These are phyloP conservation scores for Porodaedalea pini DNA, from an alignment of 1,284 basidiomycete genomes.

Conservation along the genomic window DNA sequence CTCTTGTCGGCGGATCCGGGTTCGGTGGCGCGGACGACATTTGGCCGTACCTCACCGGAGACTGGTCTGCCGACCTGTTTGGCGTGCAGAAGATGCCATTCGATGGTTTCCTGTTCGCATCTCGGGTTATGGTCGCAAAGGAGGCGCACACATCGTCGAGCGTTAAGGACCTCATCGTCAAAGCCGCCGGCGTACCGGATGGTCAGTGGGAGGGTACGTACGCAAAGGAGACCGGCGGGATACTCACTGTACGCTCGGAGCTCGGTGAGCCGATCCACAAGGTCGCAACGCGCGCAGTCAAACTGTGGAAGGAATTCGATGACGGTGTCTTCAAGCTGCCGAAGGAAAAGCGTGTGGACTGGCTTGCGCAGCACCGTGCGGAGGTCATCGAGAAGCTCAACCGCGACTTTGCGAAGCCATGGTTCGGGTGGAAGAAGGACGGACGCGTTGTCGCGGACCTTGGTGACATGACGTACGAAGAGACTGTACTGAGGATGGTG, in stretches of 20 bases:
- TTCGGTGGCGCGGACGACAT: slow-evolving; percentile 95
- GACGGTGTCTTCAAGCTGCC: slow-evolving; percentile 92
- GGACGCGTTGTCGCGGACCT: slow-evolving; percentile 82
- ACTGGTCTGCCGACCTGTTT: slow-evolving; percentile 85
- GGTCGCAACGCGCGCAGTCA: slow-evolving; percentile 94
- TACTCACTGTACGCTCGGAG: slow-evolving; percentile 96
- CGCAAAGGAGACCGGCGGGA: slow-evolving; percentile 89
- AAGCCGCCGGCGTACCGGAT: slow-evolving; percentile 90
- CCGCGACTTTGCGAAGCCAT: slow-evolving; percentile 93
- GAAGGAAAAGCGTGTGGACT: slow-evolving; percentile 89
- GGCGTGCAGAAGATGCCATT: slow-evolving; percentile 97
- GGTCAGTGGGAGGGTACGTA: slow-evolving; percentile 95
- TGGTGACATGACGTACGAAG: slow-evolving; percentile 98
- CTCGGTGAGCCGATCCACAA: slow-evolving; percentile 99
- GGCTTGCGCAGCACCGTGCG: slow-evolving; percentile 84
- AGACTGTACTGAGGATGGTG: slow-evolving; percentile 88
- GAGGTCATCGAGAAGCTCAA: slow-evolving; percentile 93
- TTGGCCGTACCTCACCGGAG: slow-evolving; percentile 96
- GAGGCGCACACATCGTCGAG: slow-evolving; percentile 93
- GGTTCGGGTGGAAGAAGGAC: slow-evolving; percentile 96
- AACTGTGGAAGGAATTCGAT: slow-evolving; percentile 98
- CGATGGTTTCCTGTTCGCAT: slow-evolving; percentile 95
- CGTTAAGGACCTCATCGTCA: slow-evolving; percentile 96
- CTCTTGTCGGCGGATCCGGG: slow-evolving; percentile 93
- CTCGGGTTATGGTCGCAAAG: slow-evolving; percentile 97